These are phyloP conservation scores for Apiosordaria backusii DNA, from an alignment of 495 filamentous ascomycete species.

Conservation along the genomic window DNA sequence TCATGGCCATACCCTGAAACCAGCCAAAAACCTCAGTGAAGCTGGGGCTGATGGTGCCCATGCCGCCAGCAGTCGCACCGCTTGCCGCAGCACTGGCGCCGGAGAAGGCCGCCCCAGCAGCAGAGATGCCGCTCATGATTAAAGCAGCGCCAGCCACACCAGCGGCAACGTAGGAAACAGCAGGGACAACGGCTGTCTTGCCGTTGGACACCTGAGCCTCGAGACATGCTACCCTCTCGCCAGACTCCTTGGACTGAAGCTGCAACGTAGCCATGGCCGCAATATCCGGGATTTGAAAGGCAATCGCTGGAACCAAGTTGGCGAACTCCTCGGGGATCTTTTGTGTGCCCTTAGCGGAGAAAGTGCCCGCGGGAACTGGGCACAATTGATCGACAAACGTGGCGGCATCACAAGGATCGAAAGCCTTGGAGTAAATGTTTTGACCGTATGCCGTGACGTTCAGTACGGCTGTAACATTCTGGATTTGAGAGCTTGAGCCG, in stretches of 20 bases:
- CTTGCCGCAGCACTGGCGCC: conserved; percentile 40
- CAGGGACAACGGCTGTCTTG: conserved; percentile 69
- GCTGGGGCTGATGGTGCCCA: conserved; percentile 69
- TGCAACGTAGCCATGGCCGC: conserved; percentile 80
- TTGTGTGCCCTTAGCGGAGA: conserved; percentile 67
- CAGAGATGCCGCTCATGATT: conserved; percentile 67
- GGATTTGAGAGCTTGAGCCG: conserved; percentile 66
- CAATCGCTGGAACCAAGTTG: conserved; percentile 78
- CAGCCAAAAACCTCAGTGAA: conserved; percentile 84
- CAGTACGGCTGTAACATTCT: conserved; percentile 78
- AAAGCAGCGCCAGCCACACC: conserved; percentile 86
- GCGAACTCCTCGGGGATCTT: conserved; percentile 66
- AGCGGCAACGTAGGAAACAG: conserved; percentile 79
- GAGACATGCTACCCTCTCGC: conserved; percentile 73
- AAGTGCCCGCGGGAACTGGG: conserved; percentile 74
- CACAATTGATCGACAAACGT: conserved; percentile 72
- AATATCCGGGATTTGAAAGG: conserved; percentile 87
- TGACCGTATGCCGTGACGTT: conserved; percentile 84
- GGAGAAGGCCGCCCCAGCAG: conserved; percentile 57
- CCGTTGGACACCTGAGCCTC: conserved; percentile 80
- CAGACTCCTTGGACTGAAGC: conserved; percentile 59
- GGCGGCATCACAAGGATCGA: conserved; percentile 71
- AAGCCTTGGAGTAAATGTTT: conserved; percentile 71
- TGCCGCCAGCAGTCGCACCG: conserved; percentile 55
- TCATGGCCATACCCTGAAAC: conserved; percentile 92